Evolutionary conservation across 2,329 filamentous ascomycete genomes (phyloP).

Genomic region (Diaporthe humulicola): DNA sequence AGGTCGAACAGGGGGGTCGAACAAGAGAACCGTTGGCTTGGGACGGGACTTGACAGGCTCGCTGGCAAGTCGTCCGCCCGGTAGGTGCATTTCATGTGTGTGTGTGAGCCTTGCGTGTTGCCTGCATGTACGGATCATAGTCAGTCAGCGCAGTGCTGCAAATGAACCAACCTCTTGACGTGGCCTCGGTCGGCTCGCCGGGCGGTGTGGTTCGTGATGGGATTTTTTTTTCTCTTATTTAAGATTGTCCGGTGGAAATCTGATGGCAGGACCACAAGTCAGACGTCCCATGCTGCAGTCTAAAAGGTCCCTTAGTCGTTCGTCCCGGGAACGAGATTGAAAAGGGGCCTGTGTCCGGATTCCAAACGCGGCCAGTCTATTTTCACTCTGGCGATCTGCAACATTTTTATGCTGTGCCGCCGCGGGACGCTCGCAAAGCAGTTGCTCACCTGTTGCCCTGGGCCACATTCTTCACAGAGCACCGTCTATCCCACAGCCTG

Average conservation of each 20-base stretch:
- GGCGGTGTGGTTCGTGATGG: constrained; percentile 25
- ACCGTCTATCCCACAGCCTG: not conserved
- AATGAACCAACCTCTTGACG: not conserved
- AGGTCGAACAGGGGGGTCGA: not conserved
- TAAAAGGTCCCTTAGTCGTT: constrained; percentile 19
- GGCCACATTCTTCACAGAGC: constrained; percentile 1
- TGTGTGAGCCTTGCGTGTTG: not conserved
- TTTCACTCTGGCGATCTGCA: constrained; percentile 22
- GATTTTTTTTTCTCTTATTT: constrained; percentile 5
- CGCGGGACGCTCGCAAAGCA: not conserved
- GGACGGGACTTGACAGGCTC: constrained; percentile 3
- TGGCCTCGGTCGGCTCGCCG: not conserved
- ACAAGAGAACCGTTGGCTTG: constrained; percentile 22
- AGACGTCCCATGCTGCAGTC: constrained; percentile 13
- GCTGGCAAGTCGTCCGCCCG: not conserved
- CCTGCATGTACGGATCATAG: constrained; percentile 22
- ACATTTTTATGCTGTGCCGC: constrained; percentile 23
- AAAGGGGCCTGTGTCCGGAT: constrained; percentile 23
- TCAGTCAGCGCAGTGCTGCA: constrained; percentile 2
- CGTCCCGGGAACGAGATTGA: constrained; percentile 23
- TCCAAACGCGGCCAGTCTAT: constrained; percentile 21
- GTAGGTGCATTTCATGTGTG: not conserved
- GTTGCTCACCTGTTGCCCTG: no score
- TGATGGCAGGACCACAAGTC: constrained; percentile 24
- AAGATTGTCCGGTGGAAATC: constrained; percentile 24